Percentiles rank a stretch among this genome's conserved stretches.
These are phyloP conservation scores for Entomortierella lignicola DNA, from an alignment of 192 early-diverging fungal genomes.

Conservation along the genomic window DNA sequence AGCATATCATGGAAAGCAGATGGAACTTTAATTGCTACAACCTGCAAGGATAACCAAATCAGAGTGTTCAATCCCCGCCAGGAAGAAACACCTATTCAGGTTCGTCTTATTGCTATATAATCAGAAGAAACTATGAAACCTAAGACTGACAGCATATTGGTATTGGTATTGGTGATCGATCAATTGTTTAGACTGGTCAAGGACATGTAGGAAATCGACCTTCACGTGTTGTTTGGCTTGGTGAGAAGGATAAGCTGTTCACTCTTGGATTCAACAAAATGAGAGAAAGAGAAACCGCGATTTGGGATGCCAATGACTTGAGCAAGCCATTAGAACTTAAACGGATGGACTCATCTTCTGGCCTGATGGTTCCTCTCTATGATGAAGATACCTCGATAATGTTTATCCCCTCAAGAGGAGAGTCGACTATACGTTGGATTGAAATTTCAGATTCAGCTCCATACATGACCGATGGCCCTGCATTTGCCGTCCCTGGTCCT, in stretches of 20 bases:
- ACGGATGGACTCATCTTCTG: constrained; percentile 75
- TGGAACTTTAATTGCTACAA: constrained; percentile 63
- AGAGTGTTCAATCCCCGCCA: constrained; percentile 72
- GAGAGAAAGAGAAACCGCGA: constrained; percentile 72
- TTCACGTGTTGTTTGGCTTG: constrained; percentile 76
- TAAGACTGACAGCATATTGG: background rate
- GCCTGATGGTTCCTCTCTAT: constrained; percentile 77
- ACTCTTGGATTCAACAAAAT: constrained; percentile 81
- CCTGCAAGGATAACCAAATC: constrained; percentile 66
- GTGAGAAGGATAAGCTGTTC: constrained; percentile 70
- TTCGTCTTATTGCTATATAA: background rate
- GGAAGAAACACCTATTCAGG: constrained; percentile 37
- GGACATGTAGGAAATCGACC: constrained; percentile 74
- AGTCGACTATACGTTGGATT: constrained; percentile 74
- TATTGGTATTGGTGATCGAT: too few species aligned
- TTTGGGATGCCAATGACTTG: constrained; percentile 83
- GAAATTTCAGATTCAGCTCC: constrained; percentile 64
- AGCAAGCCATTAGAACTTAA: constrained; percentile 66
- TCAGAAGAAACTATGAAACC: too few species aligned
- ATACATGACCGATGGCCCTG: constrained; percentile 58
- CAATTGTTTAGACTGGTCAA: constrained; percentile 35
- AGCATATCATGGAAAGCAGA: constrained; percentile 72
- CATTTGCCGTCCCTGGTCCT: constrained; percentile 54
- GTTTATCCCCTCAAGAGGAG: constrained; percentile 75
- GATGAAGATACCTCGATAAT: constrained; percentile 86